phyloP scores from a whole-genome alignment of 2,329 filamentous ascomycete species.

The Hymenoscyphus linearis region DNA sequence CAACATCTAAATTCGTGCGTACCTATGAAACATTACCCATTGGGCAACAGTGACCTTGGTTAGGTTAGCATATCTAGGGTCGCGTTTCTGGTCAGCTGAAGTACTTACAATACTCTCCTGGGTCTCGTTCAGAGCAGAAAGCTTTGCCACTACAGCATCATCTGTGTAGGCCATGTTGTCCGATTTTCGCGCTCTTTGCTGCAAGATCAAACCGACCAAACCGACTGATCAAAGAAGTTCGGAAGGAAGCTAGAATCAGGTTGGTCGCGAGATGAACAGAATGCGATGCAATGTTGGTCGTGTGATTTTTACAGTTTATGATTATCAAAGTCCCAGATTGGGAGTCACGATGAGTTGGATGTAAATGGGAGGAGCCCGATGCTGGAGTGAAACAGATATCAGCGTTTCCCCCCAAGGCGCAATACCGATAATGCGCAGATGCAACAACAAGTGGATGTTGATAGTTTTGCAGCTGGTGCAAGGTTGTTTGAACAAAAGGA shows the following conservation, averaged over 20 bases:
- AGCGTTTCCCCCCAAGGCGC: neutral
- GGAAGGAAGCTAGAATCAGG: neutral
- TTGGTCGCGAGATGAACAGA: neutral
- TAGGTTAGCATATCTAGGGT: conserved; percentile 3
- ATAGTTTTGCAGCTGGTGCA: too few species aligned
- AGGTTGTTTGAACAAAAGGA: too few species aligned
- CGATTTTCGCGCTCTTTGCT: neutral
- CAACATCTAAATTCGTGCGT: conserved; percentile 30
- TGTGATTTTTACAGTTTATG: neutral
- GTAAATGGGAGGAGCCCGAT: neutral
- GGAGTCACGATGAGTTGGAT: neutral
- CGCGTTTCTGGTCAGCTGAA: neutral
- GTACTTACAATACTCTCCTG: conserved; percentile 76
- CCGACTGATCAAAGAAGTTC: neutral
- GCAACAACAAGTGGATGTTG: neutral
- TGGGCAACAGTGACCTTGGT: conserved; percentile 74
- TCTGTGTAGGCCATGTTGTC: conserved; percentile 85
- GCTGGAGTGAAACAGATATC: neutral
- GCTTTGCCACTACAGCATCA: conserved; percentile 89
- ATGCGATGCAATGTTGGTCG: neutral
- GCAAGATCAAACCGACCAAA: neutral
- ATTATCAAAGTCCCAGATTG: neutral
- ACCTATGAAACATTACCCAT: conserved; percentile 99
- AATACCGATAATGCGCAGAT: neutral
- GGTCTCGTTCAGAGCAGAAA: conserved; percentile 92